A percentile compares a stretch with the other conserved stretches of the same genome.
Evolutionary conservation across 805 yeast species (phyloP).

Genomic region (Saturnispora ahearnii): DNA sequence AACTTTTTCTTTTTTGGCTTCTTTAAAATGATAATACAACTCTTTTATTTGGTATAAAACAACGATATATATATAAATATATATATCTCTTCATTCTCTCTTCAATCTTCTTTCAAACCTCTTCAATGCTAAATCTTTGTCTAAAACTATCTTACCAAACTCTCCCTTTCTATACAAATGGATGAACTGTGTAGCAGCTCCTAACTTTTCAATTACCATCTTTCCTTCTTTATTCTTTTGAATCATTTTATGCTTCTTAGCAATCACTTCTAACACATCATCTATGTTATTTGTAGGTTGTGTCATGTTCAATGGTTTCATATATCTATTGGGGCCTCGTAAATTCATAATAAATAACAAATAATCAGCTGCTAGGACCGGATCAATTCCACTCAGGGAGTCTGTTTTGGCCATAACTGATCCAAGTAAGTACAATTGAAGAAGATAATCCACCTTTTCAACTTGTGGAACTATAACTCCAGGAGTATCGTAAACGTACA

Average conservation of each 20-base stretch:
- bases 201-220: slow-evolving; percentile 39
- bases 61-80: too few relatives aligned
- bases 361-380: slow-evolving; percentile 80
- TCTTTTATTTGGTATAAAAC: too few relatives aligned
- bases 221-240: slow-evolving; percentile 19
- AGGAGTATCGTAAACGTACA: slow-evolving; percentile 80
- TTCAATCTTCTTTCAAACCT: slow-evolving; percentile 9
- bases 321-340: slow-evolving; percentile 31
- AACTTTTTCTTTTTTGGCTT: too few relatives aligned
- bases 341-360: slow-evolving; percentile 64
- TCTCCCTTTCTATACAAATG: slow-evolving; percentile 54
- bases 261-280: slow-evolving; percentile 43
- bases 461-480: slow-evolving; percentile 83
- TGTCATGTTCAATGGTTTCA: slow-evolving; percentile 19
- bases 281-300: slow-evolving; percentile 68
- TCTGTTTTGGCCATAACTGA: slow-evolving; percentile 53
- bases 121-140: slow-evolving; percentile 15
- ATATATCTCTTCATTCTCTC: not conserved
- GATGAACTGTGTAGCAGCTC: slow-evolving; percentile 57
- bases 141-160: slow-evolving; percentile 27
- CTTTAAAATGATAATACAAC: too few relatives aligned
- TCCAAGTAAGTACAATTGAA: slow-evolving; percentile 64
- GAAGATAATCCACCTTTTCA: slow-evolving; percentile 56
- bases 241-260: slow-evolving; percentile 28
- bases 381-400: slow-evolving; percentile 46